Conservation (phyloP, 129 eudicot genomes). For the Pulicaria dysenterica region DNA sequence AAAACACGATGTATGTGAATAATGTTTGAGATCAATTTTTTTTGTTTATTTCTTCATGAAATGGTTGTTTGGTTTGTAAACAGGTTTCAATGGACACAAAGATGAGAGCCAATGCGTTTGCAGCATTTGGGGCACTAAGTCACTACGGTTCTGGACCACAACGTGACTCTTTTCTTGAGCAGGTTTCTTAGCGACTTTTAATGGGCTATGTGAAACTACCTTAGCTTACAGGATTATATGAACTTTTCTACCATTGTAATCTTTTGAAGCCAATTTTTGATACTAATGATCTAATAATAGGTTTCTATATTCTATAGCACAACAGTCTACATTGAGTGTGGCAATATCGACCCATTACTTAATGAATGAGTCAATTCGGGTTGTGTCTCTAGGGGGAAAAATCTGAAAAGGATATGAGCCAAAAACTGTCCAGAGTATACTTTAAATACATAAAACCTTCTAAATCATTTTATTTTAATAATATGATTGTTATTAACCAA, state of each 20-base stretch:
- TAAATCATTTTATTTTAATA: background rate
- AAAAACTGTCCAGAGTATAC: background rate
- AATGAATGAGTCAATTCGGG: background rate
- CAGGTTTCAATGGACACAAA: constrained; percentile 76
- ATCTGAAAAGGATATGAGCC: background rate
- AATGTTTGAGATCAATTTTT: background rate
- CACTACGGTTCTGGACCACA: constrained; percentile 61
- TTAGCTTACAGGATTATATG: background rate
- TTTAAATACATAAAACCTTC: background rate
- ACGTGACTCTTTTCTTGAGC: constrained; percentile 83
- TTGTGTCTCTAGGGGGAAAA: background rate
- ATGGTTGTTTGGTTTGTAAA: constrained; percentile 24
- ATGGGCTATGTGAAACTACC: constrained; percentile 12
- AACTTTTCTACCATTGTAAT: background rate
- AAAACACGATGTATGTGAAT: background rate
- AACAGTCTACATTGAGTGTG: background rate
- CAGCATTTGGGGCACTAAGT: constrained; percentile 87
- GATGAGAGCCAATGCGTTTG: constrained; percentile 89
- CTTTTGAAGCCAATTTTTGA: background rate
- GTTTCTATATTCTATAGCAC: background rate
- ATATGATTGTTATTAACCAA: background rate
- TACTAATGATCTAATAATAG: background rate
- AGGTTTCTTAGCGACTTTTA: constrained; percentile 52
- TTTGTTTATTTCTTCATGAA: background rate
- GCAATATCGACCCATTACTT: background rate